Percentiles rank a stretch among this genome's conserved stretches.
Conservation (phyloP, 2,329 filamentous ascomycete genomes). For the Clarireedia sp. region DNA sequence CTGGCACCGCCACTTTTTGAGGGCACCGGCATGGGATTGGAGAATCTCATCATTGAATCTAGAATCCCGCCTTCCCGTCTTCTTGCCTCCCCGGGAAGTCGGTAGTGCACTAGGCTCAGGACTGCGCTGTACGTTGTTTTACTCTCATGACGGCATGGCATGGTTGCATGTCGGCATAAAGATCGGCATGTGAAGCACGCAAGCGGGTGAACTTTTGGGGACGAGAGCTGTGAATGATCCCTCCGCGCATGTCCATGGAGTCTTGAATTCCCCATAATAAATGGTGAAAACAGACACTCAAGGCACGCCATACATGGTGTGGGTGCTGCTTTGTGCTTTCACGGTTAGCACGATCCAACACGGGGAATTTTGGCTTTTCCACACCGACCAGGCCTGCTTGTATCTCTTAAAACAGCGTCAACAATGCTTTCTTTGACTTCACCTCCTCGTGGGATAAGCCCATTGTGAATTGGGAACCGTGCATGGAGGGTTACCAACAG, state of each 20-base stretch:
- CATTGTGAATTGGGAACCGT: background rate
- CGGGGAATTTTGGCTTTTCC: background rate
- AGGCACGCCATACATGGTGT: slow-evolving; percentile 4
- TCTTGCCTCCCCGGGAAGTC: background rate
- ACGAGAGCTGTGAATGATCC: too few relatives aligned
- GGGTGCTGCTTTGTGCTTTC: slow-evolving; percentile 1
- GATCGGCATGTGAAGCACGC: too few relatives aligned
- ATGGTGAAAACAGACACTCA: slow-evolving; percentile 3
- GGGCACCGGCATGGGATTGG: too few relatives aligned
- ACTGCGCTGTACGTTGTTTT: too few relatives aligned
- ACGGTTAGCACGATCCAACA: background rate
- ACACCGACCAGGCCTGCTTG: background rate
- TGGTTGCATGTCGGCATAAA: too few relatives aligned
- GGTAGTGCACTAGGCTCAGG: too few relatives aligned
- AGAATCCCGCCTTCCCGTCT: background rate
- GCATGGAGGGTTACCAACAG: background rate
- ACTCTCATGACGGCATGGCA: background rate
- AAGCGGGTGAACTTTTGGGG: too few relatives aligned
- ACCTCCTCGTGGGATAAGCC: too few relatives aligned
- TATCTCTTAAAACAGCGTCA: background rate
- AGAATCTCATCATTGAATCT: too few relatives aligned
- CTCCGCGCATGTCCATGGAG: background rate
- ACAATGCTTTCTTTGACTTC: background rate
- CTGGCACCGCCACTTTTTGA: background rate
- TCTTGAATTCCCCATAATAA: background rate